Evolutionary conservation across 139 green algal species (phyloP), one percentile per base, ranked within the genome.

Genomic region (Micractinium conductrix): DNA sequence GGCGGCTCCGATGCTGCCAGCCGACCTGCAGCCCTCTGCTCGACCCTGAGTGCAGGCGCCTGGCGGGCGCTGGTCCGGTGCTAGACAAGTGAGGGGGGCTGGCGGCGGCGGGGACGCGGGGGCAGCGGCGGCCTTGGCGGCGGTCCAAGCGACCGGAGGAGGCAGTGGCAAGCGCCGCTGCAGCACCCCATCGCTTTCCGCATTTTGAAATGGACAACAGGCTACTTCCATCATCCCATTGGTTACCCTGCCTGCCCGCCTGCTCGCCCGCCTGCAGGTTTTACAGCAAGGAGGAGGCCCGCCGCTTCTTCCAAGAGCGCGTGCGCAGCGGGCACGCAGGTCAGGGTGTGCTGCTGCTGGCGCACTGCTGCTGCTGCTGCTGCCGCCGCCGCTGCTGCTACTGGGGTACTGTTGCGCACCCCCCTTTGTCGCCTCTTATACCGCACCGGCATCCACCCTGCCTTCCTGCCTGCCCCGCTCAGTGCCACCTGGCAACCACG

Each of bases 301-400:
- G 67, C 22, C 14, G 21, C 4, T 78, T 84, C 26, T 84, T 67
- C 35, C 2, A 38, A 24, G 79, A 78, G 22, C 65, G 67, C 7
- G 67, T 78, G 79, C 67, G 60, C 44, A 70, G 44, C 67, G 79
- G 79, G 2, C 79, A 78, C 26, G 67, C 75, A 81, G 75, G 75
- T 33, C 7, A 43, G 65, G 8, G n/a, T n/a, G n/a, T 37, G 28
- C 30, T 5, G 8, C 28, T 30, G 4, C 19, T 45, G 45, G n/a
- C 1, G 26, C 8, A 62, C 53, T 16, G 48, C 73, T 80, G 10
- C n/a, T 4, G 2, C 14, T 8, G 40, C 44, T 40, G 22, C 40
- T 38, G 22, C 26, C 26, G 22, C 26, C 2, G 4, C 26, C 60
- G 28, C 60, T 33, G 60, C 26, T 37, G 60, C 26, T n/a, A 10